phyloP scores from a whole-genome alignment of 2,329 filamentous ascomycete species.

The Tolypocladium ophioglossoides region DNA sequence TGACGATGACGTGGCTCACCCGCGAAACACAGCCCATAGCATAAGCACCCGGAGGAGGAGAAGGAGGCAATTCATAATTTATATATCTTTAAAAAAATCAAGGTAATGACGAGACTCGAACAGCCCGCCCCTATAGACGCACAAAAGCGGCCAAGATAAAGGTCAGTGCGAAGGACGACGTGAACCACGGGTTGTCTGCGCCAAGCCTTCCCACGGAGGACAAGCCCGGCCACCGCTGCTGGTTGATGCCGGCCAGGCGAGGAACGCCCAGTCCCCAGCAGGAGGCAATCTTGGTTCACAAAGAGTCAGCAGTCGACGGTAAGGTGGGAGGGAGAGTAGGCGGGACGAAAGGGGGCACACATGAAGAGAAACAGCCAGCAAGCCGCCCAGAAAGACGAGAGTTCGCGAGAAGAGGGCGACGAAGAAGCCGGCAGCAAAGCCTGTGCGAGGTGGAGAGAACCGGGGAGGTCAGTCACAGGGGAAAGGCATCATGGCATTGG shows the following conservation, averaged over 20 bases:
- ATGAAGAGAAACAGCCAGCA: slow-evolving; percentile 53
- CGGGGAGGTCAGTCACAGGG: background rate
- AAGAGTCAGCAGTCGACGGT: background rate
- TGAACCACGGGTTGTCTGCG: slow-evolving; percentile 51
- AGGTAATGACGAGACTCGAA: background rate
- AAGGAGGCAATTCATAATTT: background rate
- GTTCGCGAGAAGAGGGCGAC: slow-evolving; percentile 62
- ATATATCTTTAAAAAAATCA: background rate
- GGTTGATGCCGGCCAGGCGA: slow-evolving; percentile 23
- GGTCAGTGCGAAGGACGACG: slow-evolving; percentile 59
- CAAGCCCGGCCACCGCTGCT: slow-evolving; percentile 18
- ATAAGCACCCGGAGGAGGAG: slow-evolving; percentile 3
- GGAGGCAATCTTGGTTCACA: slow-evolving; percentile 27
- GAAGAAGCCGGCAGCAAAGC: slow-evolving; percentile 52
- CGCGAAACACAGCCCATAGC: slow-evolving; percentile 66
- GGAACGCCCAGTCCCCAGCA: slow-evolving; percentile 31
- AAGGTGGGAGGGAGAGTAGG: background rate
- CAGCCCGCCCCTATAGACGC: slow-evolving; percentile 27
- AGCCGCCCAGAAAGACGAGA: slow-evolving; percentile 55
- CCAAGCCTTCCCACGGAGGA: slow-evolving; percentile 37
- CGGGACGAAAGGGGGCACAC: slow-evolving; percentile 28
- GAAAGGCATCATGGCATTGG: background rate
- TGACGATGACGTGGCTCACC: slow-evolving; percentile 71
- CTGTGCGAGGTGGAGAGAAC: slow-evolving; percentile 21
- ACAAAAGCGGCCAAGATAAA: slow-evolving; percentile 53